Base-by-base conservation (phyloP, 2,329 filamentous ascomycete genomes). In the Neofusicoccum kwambonambiense region DNA sequence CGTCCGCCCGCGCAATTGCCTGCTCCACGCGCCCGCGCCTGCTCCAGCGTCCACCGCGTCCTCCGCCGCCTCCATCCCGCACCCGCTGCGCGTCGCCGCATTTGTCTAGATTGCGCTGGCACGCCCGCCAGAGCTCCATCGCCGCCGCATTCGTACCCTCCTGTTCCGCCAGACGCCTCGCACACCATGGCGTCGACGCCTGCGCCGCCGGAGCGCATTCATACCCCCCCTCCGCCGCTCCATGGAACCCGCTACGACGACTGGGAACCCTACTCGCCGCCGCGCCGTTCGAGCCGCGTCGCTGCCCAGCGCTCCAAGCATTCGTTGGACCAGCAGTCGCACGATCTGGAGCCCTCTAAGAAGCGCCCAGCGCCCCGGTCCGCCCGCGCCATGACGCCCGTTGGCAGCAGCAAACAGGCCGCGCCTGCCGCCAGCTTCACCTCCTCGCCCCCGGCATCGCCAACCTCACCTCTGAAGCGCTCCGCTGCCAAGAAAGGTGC, bases 221-320 rank as follows among this genome's bases (percentile, higher is more conserved):
- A 82, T 74, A 91, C 89, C 56, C 90, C 90, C 67, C 85, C 86
- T 45, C 88, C 90, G 64, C 90, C 90, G 54, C 85, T 84, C 66
- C 84, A 87, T 72, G 90, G 90, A 54, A 65, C 77, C 42, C 87
- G 83, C 71, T 81, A 83, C 69, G 90, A 93, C 77, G 79, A 82
- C 68, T 93, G 89, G 82, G 85, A 91, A 72, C 90, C 90, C 50
- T 93, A 88, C 73, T 87, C 88, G 66, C 88, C 89, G 63, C 56
- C 56, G 31, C 86, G 89, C 75, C 89, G 90, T 71, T 90, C 88
- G 3, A 84, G 85, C 66, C 85, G 89, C 69, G 83, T 91, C 69
- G 86, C 86, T 64, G 82, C 82, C 47, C 84, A 87, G 70, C 81
- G 82, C 70, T 50, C 47, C 19, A 39, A 44, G 15, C 60, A 68